Evolutionary conservation across 495 filamentous ascomycete genomes (phyloP).

Genomic region (Extremus antarcticus): DNA sequence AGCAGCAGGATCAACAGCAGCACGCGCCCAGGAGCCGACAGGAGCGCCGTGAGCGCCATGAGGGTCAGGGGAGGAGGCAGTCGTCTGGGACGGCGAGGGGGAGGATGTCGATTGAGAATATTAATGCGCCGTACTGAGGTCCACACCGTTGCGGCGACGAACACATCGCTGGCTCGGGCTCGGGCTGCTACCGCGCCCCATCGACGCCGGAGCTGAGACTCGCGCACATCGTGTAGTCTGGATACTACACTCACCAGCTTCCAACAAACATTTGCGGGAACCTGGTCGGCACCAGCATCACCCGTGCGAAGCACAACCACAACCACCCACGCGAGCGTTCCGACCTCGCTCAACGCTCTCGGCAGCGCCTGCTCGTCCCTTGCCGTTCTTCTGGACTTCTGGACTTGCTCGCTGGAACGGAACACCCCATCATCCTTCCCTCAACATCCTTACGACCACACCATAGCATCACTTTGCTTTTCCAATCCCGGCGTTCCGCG

Average conservation of each 20-base stretch:
- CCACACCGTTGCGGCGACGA: no score
- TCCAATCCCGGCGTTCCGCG: background rate
- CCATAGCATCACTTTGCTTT: background rate
- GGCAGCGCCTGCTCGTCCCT: no score
- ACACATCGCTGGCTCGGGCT: background rate
- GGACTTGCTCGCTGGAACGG: background rate
- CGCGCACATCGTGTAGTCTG: no score
- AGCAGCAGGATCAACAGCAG: slow-evolving; percentile 6
- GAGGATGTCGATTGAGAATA: slow-evolving; percentile 13
- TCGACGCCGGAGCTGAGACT: no score
- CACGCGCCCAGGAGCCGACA: background rate
- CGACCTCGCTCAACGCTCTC: background rate
- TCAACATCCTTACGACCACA: background rate
- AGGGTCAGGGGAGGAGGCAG: background rate
- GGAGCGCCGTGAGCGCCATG: background rate
- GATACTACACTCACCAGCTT: no score
- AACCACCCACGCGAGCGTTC: background rate
- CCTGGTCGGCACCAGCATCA: no score
- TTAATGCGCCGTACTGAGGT: background rate
- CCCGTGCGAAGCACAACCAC: no score
- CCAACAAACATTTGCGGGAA: no score
- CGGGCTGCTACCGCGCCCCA: background rate
- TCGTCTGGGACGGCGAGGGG: background rate
- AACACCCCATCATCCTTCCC: background rate
- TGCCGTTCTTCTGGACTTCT: no score